phyloP scores from a whole-genome alignment of 192 early-diverging fungal species.

The Piromyces finnis region DNA sequence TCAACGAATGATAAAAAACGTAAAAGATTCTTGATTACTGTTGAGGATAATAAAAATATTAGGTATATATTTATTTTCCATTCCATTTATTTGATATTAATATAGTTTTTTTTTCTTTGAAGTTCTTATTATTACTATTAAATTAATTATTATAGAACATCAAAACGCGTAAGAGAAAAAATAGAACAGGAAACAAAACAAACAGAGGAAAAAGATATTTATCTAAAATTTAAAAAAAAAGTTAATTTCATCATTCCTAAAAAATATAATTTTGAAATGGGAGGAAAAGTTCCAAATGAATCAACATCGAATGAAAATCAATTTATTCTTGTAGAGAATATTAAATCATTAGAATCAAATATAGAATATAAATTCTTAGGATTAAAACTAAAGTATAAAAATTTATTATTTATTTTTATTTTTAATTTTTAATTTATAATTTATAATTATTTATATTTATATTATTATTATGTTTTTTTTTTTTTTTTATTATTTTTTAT shows the following conservation, averaged over 20 bases:
- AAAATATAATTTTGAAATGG: neutral
- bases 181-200: neutral
- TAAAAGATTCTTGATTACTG: neutral
- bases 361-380: neutral
- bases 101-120: too few species aligned
- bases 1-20: neutral
- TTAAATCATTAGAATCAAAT: neutral
- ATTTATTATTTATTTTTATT: too few species aligned
- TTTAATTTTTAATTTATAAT: too few species aligned
- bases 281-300: neutral
- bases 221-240: neutral
- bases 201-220: neutral
- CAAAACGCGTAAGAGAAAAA: neutral
- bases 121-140: too few species aligned
- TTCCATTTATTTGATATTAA: too few species aligned
- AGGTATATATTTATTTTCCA: too few species aligned
- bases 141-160: neutral
- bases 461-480: too few species aligned
- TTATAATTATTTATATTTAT: too few species aligned
- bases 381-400: neutral
- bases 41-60: neutral
- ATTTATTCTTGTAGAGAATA: neutral
- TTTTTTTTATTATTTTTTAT: too few species aligned
- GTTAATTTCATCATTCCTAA: neutral
- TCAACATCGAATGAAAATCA: neutral